These are phyloP conservation scores for Tricholoma bakamatsutake DNA, from an alignment of 768 basidiomycete genomes.

Conservation along the genomic window DNA sequence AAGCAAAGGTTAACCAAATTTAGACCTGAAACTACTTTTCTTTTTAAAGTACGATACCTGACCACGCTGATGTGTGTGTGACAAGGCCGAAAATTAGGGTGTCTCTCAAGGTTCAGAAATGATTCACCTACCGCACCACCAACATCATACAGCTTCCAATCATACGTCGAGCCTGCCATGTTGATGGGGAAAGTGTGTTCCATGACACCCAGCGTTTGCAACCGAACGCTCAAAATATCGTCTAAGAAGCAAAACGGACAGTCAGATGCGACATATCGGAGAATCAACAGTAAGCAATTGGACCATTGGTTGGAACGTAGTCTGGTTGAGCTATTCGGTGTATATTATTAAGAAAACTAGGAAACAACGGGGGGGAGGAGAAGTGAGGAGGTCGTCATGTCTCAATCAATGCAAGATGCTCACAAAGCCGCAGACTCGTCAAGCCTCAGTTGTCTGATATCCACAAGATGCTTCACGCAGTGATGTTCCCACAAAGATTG, in stretches of 20 bases:
- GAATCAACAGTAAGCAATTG: constrained; percentile 2
- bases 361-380: not conserved
- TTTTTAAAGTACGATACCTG: constrained; percentile 39
- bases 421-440: constrained; percentile 78
- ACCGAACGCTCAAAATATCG: constrained; percentile 72
- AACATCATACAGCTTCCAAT: constrained; percentile 81
- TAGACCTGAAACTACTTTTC: no score
- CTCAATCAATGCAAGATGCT: constrained; percentile 23
- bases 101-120: constrained; percentile 1
- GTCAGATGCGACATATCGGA: not conserved
- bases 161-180: constrained; percentile 55
- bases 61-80: constrained; percentile 43
- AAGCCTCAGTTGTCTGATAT: constrained; percentile 53
- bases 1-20: constrained; percentile 8
- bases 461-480: constrained; percentile 52
- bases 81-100: not conserved
- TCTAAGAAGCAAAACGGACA: constrained; percentile 33
- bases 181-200: constrained; percentile 71
- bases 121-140: constrained; percentile 64
- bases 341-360: constrained; percentile 65
- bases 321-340: constrained; percentile 61
- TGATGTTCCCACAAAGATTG: constrained; percentile 65
- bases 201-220: constrained; percentile 76
- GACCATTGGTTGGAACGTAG: constrained; percentile 69
- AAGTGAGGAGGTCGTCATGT: not conserved